Evolutionary conservation across 768 basidiomycete genomes (phyloP).

Genomic region (Astraeus odoratus): DNA sequence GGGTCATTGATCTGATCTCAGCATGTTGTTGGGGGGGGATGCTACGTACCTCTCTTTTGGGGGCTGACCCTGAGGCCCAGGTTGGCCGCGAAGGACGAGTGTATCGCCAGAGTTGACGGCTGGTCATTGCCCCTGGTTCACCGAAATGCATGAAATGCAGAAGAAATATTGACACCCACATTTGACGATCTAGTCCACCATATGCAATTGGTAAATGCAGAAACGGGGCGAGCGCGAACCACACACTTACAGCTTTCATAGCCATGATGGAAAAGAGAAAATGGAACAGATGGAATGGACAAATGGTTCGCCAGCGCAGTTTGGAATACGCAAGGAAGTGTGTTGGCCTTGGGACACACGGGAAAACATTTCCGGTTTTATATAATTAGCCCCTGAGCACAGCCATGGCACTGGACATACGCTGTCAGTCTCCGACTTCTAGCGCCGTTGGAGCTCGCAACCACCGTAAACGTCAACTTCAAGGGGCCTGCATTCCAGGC

Average conservation of each 20-base stretch:
- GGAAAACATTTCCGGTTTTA: conserved; percentile 6
- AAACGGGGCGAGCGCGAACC: not conserved
- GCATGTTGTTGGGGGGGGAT: not conserved
- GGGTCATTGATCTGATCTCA: conserved; percentile 9
- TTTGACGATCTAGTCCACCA: conserved; percentile 46
- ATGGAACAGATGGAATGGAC: not conserved
- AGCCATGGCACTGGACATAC: not conserved
- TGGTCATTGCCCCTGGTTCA: conserved; percentile 29
- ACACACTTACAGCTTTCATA: conserved; percentile 63
- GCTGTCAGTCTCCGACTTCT: too few relatives aligned
- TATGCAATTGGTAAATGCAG: not conserved
- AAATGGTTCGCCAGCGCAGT: not conserved
- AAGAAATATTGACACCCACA: conserved; percentile 31
- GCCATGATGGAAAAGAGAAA: conserved; percentile 43
- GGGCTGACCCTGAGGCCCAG: conserved; percentile 75
- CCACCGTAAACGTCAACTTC: not conserved
- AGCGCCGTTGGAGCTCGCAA: not conserved
- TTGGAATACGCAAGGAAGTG: not conserved
- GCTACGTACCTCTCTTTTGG: conserved; percentile 76
- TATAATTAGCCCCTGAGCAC: not conserved
- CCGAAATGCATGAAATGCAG: conserved; percentile 14
- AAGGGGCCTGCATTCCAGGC: too few relatives aligned
- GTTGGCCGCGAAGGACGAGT: conserved; percentile 71
- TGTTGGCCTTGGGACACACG: conserved; percentile 1
- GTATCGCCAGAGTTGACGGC: conserved; percentile 91